Evolutionary conservation across 306 rosid genomes (phyloP).

Genomic region (Bauhinia variegata): DNA sequence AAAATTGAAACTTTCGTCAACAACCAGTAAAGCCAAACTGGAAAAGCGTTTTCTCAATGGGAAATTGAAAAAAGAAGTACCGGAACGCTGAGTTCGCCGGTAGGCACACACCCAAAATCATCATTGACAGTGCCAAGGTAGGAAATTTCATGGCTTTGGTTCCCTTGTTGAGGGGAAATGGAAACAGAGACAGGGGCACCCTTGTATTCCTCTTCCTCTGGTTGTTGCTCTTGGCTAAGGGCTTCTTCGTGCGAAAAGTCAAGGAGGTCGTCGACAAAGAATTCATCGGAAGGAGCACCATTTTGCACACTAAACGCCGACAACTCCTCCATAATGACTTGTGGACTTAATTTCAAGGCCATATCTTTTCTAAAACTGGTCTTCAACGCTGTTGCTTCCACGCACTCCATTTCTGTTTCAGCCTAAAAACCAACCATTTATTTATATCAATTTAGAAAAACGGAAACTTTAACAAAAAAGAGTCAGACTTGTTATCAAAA

Average conservation of each 20-base stretch:
- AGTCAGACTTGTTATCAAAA: background rate
- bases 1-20: constrained; percentile 50
- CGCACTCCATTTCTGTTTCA: constrained; percentile 70
- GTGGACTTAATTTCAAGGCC: constrained; percentile 48
- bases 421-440: constrained; percentile 43
- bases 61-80: constrained; percentile 32
- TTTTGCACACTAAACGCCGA: constrained; percentile 39
- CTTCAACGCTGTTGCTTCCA: constrained; percentile 75
- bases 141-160: constrained; percentile 33
- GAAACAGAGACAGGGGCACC: constrained; percentile 40
- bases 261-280: constrained; percentile 79
- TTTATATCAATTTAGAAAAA: background rate
- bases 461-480: background rate
- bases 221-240: constrained; percentile 44
- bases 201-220: constrained; percentile 34
- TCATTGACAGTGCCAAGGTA: constrained; percentile 34
- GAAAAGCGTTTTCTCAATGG: background rate
- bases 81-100: constrained; percentile 77
- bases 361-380: constrained; percentile 59
- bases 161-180: constrained; percentile 34
- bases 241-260: constrained; percentile 74
- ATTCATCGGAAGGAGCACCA: constrained; percentile 58
- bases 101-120: constrained; percentile 43
- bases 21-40: background rate
- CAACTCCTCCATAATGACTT: constrained; percentile 46